Evolutionary conservation across 495 filamentous ascomycete species (phyloP).

Genomic region (Xylaria curta): DNA sequence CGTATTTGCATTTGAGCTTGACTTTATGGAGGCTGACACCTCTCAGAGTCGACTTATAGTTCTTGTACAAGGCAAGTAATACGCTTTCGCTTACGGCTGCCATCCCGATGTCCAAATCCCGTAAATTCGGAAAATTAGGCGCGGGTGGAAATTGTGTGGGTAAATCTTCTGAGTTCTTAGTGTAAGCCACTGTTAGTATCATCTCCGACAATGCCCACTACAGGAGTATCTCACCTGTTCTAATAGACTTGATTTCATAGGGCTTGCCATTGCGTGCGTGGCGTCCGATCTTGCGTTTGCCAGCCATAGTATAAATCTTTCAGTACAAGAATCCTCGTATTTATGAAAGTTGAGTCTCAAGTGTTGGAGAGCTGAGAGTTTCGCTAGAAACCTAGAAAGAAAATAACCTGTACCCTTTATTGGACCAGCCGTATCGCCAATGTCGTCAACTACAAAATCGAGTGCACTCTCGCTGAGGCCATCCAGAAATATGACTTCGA

Average conservation of each 20-base stretch:
- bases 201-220: background rate
- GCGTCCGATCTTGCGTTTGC: background rate
- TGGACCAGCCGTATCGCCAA: background rate
- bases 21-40: constrained; percentile 42
- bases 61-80: constrained; percentile 42
- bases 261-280: background rate
- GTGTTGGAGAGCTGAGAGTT: constrained; percentile 36
- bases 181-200: background rate
- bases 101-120: constrained; percentile 49
- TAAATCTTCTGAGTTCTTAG: background rate
- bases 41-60: constrained; percentile 44
- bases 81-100: constrained; percentile 21
- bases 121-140: constrained; percentile 38
- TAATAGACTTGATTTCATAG: background rate
- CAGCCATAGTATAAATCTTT: constrained; percentile 36
- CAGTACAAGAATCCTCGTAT: constrained; percentile 2
- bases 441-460: constrained; percentile 1
- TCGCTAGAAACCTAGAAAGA: constrained; percentile 35
- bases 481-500: constrained; percentile 49
- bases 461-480: constrained; percentile 24
- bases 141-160: constrained; percentile 23
- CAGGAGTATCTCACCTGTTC: background rate
- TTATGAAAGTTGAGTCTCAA: constrained; percentile 41
- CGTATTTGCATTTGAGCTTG: constrained; percentile 12
- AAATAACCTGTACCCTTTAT: constrained; percentile 20